These are phyloP conservation scores for Chaetomium olivaceum DNA, from an alignment of 2,329 filamentous ascomycete genomes.

Conservation along the genomic window DNA sequence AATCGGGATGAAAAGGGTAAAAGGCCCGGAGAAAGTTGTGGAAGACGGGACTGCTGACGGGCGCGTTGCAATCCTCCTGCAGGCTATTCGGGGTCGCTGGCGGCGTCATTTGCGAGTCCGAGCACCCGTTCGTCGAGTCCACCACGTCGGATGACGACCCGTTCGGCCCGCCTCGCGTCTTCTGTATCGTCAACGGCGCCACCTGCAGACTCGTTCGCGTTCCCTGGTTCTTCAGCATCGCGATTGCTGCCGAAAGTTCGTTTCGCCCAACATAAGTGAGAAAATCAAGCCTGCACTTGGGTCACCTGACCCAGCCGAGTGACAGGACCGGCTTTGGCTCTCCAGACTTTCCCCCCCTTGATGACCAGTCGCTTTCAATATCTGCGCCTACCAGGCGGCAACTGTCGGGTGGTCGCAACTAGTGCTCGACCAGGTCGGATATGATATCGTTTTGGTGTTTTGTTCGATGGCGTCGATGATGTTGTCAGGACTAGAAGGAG, in stretches of 20 bases:
- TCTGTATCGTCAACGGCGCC: conserved; percentile 59
- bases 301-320: conserved; percentile 16
- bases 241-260: conserved; percentile 42
- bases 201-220: conserved; percentile 61
- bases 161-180: conserved; percentile 39
- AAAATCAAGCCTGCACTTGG: conserved; percentile 12
- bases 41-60: conserved; percentile 60
- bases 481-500: neutral
- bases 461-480: neutral
- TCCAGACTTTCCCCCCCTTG: neutral
- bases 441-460: neutral
- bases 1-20: conserved; percentile 83
- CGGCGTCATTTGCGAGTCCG: conserved; percentile 69
- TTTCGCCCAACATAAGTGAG: conserved; percentile 42
- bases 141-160: conserved; percentile 33
- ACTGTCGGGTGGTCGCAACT: neutral
- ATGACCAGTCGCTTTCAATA: neutral
- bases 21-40: conserved; percentile 95
- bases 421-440: too few species aligned
- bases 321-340: neutral
- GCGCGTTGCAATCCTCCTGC: conserved; percentile 55
- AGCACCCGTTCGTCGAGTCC: conserved; percentile 41
- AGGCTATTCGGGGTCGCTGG: conserved; percentile 72
- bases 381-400: neutral
- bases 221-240: conserved; percentile 50